Percentiles rank a stretch among this genome's conserved stretches.
These are phyloP conservation scores for Alternaria gansuensis DNA, from an alignment of 2,329 filamentous ascomycete genomes.

Conservation along the genomic window DNA sequence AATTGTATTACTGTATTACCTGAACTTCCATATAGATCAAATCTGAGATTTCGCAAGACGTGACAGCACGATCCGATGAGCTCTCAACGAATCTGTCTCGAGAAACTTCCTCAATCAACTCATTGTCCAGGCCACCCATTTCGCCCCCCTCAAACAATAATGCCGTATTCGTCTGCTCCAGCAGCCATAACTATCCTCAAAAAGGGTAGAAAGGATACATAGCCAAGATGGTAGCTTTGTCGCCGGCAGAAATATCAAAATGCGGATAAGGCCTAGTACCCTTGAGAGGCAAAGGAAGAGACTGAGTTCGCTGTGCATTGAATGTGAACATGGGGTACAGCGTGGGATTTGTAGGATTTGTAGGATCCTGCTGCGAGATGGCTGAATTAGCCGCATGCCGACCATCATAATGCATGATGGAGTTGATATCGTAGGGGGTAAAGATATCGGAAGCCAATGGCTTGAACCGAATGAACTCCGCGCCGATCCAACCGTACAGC, in stretches of 20 bases:
- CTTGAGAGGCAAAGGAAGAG: neutral
- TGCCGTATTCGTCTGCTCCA: neutral
- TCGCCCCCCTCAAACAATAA: neutral
- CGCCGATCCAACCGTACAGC: neutral
- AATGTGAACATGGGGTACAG: neutral
- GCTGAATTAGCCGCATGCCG: neutral
- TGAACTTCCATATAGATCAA: neutral
- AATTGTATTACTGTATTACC: no score
- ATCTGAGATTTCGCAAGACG: neutral
- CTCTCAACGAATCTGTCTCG: neutral
- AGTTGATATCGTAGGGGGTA: neutral
- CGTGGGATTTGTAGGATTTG: neutral
- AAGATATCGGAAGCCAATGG: neutral
- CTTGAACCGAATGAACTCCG: neutral
- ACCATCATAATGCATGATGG: constrained; percentile 6
- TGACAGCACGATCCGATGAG: neutral
- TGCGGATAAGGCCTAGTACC: neutral
- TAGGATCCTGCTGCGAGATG: neutral
- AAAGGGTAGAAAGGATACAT: constrained; percentile 6
- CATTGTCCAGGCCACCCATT: neutral
- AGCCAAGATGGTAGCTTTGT: neutral
- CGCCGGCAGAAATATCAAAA: neutral
- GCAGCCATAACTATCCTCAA: neutral
- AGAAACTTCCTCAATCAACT: neutral
- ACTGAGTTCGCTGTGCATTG: neutral